Evolutionary conservation across 179 eudicot genomes (phyloP).

Genomic region (Actinidia chinensis): DNA sequence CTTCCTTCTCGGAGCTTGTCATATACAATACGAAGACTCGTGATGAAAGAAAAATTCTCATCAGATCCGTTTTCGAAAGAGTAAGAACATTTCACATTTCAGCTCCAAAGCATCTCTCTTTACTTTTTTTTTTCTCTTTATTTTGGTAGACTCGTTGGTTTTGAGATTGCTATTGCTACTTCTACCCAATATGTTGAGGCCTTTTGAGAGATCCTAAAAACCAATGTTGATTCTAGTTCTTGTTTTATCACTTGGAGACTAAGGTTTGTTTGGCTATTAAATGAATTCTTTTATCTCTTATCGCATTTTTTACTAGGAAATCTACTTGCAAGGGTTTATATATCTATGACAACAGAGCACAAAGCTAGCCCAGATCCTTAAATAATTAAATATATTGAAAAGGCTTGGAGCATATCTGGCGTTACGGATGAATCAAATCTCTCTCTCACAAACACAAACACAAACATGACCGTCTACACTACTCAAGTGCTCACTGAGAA

Average conservation of each 20-base stretch:
- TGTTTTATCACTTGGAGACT: too few relatives aligned
- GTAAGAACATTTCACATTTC: too few relatives aligned
- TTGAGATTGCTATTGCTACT: slow-evolving; percentile 84
- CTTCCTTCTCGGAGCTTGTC: too few relatives aligned
- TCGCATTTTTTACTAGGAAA: slow-evolving; percentile 56
- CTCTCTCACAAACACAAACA: too few relatives aligned
- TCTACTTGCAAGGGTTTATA: slow-evolving; percentile 79
- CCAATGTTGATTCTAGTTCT: slow-evolving; percentile 60
- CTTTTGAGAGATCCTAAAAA: slow-evolving; percentile 81
- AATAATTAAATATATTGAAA: slow-evolving; percentile 62
- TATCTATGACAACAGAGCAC: slow-evolving; percentile 63
- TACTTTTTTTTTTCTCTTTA: background rate
- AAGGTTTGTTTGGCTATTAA: background rate
- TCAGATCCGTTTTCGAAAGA: too few relatives aligned
- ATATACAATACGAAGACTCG: too few relatives aligned
- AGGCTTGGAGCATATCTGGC: slow-evolving; percentile 77
- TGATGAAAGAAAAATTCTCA: too few relatives aligned
- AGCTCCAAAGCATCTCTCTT: background rate
- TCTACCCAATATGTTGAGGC: slow-evolving; percentile 66
- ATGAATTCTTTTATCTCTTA: background rate
- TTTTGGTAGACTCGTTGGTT: slow-evolving; percentile 74
- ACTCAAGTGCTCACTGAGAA: background rate
- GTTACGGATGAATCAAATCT: slow-evolving; percentile 69
- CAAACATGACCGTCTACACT: background rate
- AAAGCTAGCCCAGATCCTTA: slow-evolving; percentile 84